Evolutionary conservation across 192 early-diverging fungal species (phyloP), one percentile per base, ranked within the genome.

Genomic region (Coemansia sp.): DNA sequence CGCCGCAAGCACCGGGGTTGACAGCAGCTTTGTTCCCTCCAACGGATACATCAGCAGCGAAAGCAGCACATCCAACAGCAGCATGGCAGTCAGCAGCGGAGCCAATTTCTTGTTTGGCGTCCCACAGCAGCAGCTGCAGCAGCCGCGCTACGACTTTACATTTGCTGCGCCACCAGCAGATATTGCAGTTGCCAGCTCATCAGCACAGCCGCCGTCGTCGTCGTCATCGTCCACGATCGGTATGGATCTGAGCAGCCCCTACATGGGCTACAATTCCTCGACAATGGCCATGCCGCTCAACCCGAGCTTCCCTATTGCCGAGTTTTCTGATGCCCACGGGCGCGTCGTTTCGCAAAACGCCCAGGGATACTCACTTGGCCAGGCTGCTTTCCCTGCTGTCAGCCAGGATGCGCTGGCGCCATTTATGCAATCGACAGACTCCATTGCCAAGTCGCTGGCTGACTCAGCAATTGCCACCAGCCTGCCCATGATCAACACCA

Each of bases 251-350:
- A 44, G 30, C 55, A 59, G 61, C 37, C 42, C 62, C 27, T 79
- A 70, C 48, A 30, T 65, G 20, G 15, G 41, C 41, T 34, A 57
- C 58, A 50, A 64, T 17, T 22, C 50, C 47, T 64, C 77, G 50
- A 57, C 77, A 5, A 60, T 80, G 57, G 28, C 68, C 4, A 67
- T 80, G 61, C 77, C 77, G 40, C 55, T 80, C 31, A 80, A 80
- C 58, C 77, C 77, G 22, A 72, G 52, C 67, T 80, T 80, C 62
- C 77, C 77, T 14, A 62, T 80, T 25, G 67, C 77, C 5, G 77
- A 80, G 37, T 79, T 79, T 29, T 14, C 64, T 14, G 36, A 37
- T 20, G 42, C 62, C 15, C 4, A 33, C 6, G 52, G 62, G n/a
- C n/a, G n/a, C 42, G 30, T 41, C 33, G 23, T 31, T n/a, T 27